Evolutionary conservation across 2,329 filamentous ascomycete genomes (phyloP), one percentile per base, ranked within the genome.

Genomic region (Scytalidium sp.): DNA sequence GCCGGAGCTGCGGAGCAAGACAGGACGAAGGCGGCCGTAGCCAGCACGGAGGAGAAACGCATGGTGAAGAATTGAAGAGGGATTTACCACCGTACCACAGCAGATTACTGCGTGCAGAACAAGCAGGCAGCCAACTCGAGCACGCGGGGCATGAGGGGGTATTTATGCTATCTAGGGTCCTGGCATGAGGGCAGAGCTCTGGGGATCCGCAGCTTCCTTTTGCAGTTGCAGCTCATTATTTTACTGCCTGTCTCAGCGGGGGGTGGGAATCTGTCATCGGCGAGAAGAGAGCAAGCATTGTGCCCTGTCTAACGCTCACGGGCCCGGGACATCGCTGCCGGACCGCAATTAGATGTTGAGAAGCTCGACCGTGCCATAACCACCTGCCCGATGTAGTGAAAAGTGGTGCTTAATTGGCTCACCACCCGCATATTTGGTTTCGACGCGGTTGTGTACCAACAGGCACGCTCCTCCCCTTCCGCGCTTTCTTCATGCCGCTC

Each of bases 1-100:
- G 48, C 22, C 5, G 49, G 48, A 11, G 45, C 51, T 41, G 51
- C 48, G 40, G 43, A 43, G 39, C 45, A 46, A 19, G 49, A 20
- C n/a, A 40, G 29, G 36, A 45, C 36, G 47, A 43, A 41, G 9
- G 36, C 20, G 20, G 39, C 47, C 45, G 47, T 41, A 41, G 41
- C 44, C 11, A 50, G 23, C 15, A 51, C 32, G 21, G 45, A 27
- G 39, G 46, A 48, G 19, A 42, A 42, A 19, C 32, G 42, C 50
- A 51, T 51, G 39, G 9, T 45, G 21, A 13, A 29, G 13, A 29
- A 29, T n/a, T n/a, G n/a, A n/a, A n/a, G n/a, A n/a, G n/a, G n/a
- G n/a, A n/a, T n/a, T n/a, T n/a, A 29, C 8, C 7, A 29, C 25
- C 25, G 25, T 29, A n/a, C n/a, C n/a, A n/a, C 25, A 7, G 25